These are phyloP conservation scores for Psidium guajava DNA, from an alignment of 345 rosid genomes.

Conservation along the genomic window DNA sequence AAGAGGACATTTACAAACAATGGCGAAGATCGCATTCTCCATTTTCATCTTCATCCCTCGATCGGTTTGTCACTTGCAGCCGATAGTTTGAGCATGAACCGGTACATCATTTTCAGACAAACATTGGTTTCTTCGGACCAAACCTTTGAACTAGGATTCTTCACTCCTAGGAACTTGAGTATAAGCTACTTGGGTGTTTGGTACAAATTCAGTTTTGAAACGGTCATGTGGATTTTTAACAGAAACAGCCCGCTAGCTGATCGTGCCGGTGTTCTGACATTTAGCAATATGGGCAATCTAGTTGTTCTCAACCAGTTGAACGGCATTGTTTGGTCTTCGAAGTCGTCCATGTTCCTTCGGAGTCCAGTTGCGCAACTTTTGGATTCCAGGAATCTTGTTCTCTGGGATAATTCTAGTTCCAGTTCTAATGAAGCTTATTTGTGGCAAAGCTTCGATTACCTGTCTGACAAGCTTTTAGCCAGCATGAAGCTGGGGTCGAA, in stretches of 20 bases:
- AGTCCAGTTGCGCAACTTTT: constrained; percentile 16
- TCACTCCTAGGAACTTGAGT: constrained; percentile 4
- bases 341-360: neutral
- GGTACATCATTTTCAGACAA: neutral
- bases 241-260: constrained; percentile 18
- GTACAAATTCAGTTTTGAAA: constrained; percentile 4
- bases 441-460: constrained; percentile 36
- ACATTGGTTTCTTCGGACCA: constrained; percentile 4
- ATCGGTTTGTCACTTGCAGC: neutral
- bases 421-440: neutral
- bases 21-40: neutral
- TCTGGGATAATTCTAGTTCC: neutral
- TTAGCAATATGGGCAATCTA: constrained; percentile 6
- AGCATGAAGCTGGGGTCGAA: constrained; percentile 22
- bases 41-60: neutral
- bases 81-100: neutral
- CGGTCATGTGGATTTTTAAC: constrained; percentile 34
- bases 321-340: constrained; percentile 13
- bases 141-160: constrained; percentile 16
- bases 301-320: neutral
- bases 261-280: constrained; percentile 4
- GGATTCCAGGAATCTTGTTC: constrained; percentile 23
- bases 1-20: neutral
- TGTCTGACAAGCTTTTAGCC: constrained; percentile 23
- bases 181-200: constrained; percentile 26